Evolutionary conservation across 2,329 filamentous ascomycete genomes (phyloP).

Genomic region (Cladorrhinum sp.): DNA sequence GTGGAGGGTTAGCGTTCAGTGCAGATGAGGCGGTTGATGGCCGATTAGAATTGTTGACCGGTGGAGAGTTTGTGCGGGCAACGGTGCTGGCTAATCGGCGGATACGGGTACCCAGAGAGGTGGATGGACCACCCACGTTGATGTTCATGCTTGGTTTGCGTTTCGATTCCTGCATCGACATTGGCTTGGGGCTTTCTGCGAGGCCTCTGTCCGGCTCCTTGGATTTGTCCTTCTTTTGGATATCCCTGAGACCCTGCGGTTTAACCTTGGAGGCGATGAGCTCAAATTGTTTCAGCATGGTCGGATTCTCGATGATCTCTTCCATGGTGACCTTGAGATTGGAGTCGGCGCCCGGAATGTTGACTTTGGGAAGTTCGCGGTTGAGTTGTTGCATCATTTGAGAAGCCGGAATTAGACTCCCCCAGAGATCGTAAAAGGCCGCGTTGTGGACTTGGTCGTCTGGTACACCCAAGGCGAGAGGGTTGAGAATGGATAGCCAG

Average conservation of each 20-base stretch:
- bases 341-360: slow-evolving; percentile 36
- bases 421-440: slow-evolving; percentile 51
- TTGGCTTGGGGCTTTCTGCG: background rate
- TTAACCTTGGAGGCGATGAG: slow-evolving; percentile 34
- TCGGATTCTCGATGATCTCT: slow-evolving; percentile 49
- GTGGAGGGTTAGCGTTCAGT: background rate
- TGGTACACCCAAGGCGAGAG: slow-evolving; percentile 37
- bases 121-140: slow-evolving; percentile 13
- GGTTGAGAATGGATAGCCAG: slow-evolving; percentile 46
- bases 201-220: slow-evolving; percentile 14
- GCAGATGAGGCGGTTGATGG: slow-evolving; percentile 2
- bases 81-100: slow-evolving; percentile 29
- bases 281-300: slow-evolving; percentile 49
- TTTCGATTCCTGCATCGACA: slow-evolving; percentile 3
- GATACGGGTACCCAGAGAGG: slow-evolving; percentile 20
- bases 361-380: slow-evolving; percentile 37
- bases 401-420: slow-evolving; percentile 47
- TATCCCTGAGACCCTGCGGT: slow-evolving; percentile 13
- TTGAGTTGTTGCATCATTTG: slow-evolving; percentile 46
- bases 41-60: slow-evolving; percentile 6
- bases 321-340: slow-evolving; percentile 42
- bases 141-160: slow-evolving; percentile 24
- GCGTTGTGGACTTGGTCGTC: slow-evolving; percentile 43
- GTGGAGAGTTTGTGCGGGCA: slow-evolving; percentile 14
- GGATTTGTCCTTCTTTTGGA: slow-evolving; percentile 21